Base-by-base conservation (phyloP, 768 basidiomycete genomes). In the Antrodiella citrinella region DNA sequence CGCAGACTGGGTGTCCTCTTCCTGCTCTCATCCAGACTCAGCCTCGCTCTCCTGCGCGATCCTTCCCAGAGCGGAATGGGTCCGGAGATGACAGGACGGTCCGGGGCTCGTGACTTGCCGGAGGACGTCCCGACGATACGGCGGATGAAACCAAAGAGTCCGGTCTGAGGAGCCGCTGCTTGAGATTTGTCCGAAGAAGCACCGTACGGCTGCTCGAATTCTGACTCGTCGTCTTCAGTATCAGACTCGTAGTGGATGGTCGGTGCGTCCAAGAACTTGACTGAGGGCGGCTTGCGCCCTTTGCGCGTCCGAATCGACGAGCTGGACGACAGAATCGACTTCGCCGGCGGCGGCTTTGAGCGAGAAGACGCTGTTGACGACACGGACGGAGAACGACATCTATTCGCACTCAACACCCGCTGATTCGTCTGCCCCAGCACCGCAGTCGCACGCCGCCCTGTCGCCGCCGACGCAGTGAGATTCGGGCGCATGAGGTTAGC, bases 261-360 rank as follows among this genome's bases (percentile, higher is more conserved):
- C 13, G 84, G 83, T 48, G 71, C 69, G 51, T 84, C 82, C 23
- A 80, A 80, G 54, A 86, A 87, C 56, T 83, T 87, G 45, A 87
- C 85, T 26, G 80, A 83, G 48, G 67, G 59, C 10, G 68, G 56
- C 4, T 65, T 61, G n/a, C 64, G 67, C 23, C 44, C 67, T 54
- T 59, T 69, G 51, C 54, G 59, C 21, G 70, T 60, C 25, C 63
- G 38, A 73, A 80, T 20, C 73, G 73, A 51, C 62, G 70, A 54
- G 71, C 73, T 48, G 72, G 77, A 38, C 30, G 78, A 70, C 39
- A 85, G 71, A 50, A 84, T 84, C 3, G 81, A 83, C 59, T 77
- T 81, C 24, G 74, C 68, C 3, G 74, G 72, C 12, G 73, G 56
- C 26, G 58, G 61, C 44, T 56, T 48, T 20, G 59, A 57, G 35